These are phyloP conservation scores for Striga hermonthica DNA, from an alignment of 305 asterid species.

Conservation along the genomic window DNA sequence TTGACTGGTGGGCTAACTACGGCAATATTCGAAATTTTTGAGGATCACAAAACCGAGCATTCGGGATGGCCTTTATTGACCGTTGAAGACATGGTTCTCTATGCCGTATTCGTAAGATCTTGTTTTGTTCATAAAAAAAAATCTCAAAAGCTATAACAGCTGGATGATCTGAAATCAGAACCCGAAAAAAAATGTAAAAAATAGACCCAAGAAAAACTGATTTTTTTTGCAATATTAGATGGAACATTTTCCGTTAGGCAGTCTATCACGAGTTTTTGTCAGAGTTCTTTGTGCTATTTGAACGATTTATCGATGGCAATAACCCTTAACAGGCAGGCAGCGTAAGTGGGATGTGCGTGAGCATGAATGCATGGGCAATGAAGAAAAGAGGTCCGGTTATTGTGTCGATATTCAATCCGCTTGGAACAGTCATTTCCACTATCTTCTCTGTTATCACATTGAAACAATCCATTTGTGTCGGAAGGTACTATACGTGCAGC, in stretches of 20 bases:
- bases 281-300: too few relatives aligned
- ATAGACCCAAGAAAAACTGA: too few relatives aligned
- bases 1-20: conserved; percentile 60
- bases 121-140: too few relatives aligned
- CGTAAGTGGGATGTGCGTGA: conserved; percentile 63
- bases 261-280: too few relatives aligned
- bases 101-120: conserved; percentile 53
- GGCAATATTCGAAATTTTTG: conserved; percentile 41
- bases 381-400: conserved; percentile 87
- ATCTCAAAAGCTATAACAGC: too few relatives aligned
- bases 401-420: conserved; percentile 80
- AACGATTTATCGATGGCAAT: too few relatives aligned
- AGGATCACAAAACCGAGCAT: conserved; percentile 38
- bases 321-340: conserved; percentile 52
- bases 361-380: conserved; percentile 88
- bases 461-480: conserved; percentile 50
- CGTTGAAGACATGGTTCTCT: conserved; percentile 45
- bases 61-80: conserved; percentile 52
- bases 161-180: too few relatives aligned
- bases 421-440: conserved; percentile 67
- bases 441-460: conserved; percentile 53
- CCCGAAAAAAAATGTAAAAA: too few relatives aligned
- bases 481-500: conserved; percentile 49
- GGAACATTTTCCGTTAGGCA: too few relatives aligned
- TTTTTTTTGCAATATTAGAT: too few relatives aligned